Evolutionary conservation across 345 rosid species (phyloP).

Genomic region (Acer saccharum): DNA sequence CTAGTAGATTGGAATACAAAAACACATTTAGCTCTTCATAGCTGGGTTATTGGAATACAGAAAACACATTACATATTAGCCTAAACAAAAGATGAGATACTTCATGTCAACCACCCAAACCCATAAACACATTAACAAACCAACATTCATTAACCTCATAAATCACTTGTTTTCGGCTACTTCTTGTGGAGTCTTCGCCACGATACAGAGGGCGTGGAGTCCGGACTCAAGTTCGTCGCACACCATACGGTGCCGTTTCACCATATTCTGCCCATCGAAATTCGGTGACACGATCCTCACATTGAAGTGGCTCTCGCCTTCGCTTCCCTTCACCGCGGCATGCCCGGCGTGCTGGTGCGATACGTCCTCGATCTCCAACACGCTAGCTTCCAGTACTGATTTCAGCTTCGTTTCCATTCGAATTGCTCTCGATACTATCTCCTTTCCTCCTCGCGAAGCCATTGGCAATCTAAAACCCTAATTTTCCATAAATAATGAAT

Average conservation of each 20-base stretch:
- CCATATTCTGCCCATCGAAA: conserved; percentile 49
- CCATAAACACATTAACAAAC: too few relatives aligned
- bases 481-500: too few relatives aligned
- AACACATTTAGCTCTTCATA: too few relatives aligned
- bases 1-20: too few relatives aligned
- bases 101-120: too few relatives aligned
- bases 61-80: neutral
- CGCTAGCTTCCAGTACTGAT: conserved; percentile 37
- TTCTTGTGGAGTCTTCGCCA: conserved; percentile 57
- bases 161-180: conserved; percentile 20
- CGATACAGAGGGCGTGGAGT: conserved; percentile 64
- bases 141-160: too few relatives aligned
- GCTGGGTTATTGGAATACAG: neutral
- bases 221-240: conserved; percentile 57
- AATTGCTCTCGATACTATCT: conserved; percentile 38
- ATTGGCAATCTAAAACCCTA: conserved; percentile 6
- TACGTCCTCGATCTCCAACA: conserved; percentile 65
- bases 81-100: neutral
- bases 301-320: conserved; percentile 60
- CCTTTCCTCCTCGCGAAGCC: conserved; percentile 39
- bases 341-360: conserved; percentile 80
- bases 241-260: conserved; percentile 61
- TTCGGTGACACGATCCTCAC: conserved; percentile 50
- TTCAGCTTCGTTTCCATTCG: conserved; percentile 47
- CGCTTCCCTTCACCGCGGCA: conserved; percentile 39